Evolutionary conservation across 345 rosid genomes (phyloP).

Genomic region (Euphorbia peplus): DNA sequence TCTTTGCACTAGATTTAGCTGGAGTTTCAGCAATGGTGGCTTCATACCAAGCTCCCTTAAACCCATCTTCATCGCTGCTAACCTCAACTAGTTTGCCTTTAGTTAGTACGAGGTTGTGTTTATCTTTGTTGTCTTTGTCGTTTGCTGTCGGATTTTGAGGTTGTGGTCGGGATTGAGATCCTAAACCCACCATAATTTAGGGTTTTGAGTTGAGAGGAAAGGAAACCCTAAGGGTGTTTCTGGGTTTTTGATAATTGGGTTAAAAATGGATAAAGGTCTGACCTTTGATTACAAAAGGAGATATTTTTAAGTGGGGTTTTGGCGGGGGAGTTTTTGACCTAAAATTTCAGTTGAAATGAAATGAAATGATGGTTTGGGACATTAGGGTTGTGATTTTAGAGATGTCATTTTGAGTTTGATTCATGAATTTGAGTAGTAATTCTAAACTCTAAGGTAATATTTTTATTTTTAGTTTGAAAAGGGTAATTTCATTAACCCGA

Average conservation of each 20-base stretch:
- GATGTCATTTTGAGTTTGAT: no score
- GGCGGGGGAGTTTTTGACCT: slow-evolving; percentile 21
- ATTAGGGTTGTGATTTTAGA: no score
- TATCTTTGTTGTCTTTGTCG: no score
- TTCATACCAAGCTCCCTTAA: slow-evolving; percentile 48
- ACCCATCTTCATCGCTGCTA: slow-evolving; percentile 50
- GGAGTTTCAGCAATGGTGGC: slow-evolving; percentile 44
- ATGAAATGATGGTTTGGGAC: no score
- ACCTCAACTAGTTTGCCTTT: slow-evolving; percentile 49
- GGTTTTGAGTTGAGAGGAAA: not conserved
- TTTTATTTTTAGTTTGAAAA: no score
- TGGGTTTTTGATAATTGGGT: not conserved
- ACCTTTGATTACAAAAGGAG: not conserved
- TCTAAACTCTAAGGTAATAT: no score
- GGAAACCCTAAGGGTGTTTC: slow-evolving; percentile 14
- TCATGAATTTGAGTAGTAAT: no score
- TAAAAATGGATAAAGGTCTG: not conserved
- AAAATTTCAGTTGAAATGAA: not conserved
- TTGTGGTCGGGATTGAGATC: slow-evolving; percentile 14
- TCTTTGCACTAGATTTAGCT: slow-evolving; percentile 27
- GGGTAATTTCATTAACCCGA: no score
- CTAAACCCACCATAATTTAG: slow-evolving; percentile 1
- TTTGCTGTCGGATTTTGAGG: slow-evolving; percentile 2
- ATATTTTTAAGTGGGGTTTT: slow-evolving; percentile 8
- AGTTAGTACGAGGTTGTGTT: not conserved